Evolutionary conservation across 148 eudicot species (phyloP).

Genomic region (Cornus controversa): DNA sequence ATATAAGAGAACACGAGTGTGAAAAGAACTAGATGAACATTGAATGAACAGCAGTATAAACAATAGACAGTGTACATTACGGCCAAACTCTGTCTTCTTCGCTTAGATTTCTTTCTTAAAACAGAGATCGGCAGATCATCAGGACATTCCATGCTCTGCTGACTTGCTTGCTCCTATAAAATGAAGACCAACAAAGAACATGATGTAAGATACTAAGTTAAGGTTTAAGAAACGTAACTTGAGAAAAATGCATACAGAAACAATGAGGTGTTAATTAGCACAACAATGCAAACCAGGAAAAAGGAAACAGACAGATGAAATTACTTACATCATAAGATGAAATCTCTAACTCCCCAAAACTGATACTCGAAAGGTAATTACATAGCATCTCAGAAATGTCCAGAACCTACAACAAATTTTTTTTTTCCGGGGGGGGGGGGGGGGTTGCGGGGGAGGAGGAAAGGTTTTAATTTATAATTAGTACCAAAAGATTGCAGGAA

Average conservation of each 20-base stretch:
- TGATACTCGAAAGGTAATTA: constrained; percentile 40
- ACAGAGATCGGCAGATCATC: constrained; percentile 23
- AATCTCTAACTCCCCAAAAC: constrained; percentile 45
- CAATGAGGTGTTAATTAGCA: background rate
- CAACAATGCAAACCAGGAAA: constrained; percentile 1
- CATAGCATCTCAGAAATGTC: constrained; percentile 69
- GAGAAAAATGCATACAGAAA: background rate
- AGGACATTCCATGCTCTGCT: constrained; percentile 20
- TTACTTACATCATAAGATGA: constrained; percentile 43
- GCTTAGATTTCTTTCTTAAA: constrained; percentile 35
- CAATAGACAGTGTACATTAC: constrained; percentile 17
- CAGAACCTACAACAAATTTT: constrained; percentile 48
- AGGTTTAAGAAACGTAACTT: background rate
- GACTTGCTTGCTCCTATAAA: constrained; percentile 42
- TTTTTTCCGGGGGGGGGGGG: too few species aligned
- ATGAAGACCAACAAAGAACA: background rate
- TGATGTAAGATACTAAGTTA: background rate
- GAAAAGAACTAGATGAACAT: background rate
- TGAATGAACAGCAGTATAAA: background rate
- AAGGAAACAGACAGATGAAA: background rate
- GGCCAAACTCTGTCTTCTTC: constrained; percentile 37
- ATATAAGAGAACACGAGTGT: background rate
- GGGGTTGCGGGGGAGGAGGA: background rate
- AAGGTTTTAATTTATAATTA: background rate
- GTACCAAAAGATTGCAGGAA: background rate